Evolutionary conservation across 2,329 filamentous ascomycete species (phyloP).

Genomic region (Cladosporium sp.): DNA sequence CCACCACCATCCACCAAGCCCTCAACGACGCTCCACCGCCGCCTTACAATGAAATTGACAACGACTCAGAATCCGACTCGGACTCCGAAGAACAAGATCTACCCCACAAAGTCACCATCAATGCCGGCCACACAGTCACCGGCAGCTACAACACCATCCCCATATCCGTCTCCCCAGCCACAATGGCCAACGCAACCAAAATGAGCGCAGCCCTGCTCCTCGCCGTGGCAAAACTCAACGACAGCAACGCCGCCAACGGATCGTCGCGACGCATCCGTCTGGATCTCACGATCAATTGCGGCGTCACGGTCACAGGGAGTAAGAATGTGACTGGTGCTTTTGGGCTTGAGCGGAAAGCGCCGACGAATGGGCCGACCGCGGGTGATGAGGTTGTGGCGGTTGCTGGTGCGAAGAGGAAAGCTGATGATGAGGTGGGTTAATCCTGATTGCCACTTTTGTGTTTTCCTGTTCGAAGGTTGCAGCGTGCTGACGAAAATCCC

Average conservation of each 20-base stretch:
- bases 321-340: conserved; percentile 30
- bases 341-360: conserved; percentile 23
- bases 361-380: background rate
- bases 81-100: conserved; percentile 14
- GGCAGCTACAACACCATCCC: conserved; percentile 50
- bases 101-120: conserved; percentile 47
- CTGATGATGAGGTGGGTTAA: conserved; percentile 17
- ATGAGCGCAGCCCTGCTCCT: conserved; percentile 45
- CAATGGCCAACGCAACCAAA: conserved; percentile 37
- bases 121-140: conserved; percentile 44
- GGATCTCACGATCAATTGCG: conserved; percentile 39
- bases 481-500: conserved; percentile 1
- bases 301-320: conserved; percentile 29
- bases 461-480: background rate
- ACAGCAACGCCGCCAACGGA: conserved; percentile 23
- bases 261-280: conserved; percentile 44
- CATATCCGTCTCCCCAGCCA: conserved; percentile 33
- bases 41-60: conserved; percentile 22
- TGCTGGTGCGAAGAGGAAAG: conserved; percentile 30
- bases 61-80: conserved; percentile 22
- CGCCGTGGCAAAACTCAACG: conserved; percentile 41
- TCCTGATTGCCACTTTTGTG: background rate
- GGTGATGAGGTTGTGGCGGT: conserved; percentile 2
- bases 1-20: background rate
- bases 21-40: conserved; percentile 20